These are phyloP conservation scores for Conticribra guillardii DNA, from an alignment of 108 stramenopile genomes.

Conservation along the genomic window DNA sequence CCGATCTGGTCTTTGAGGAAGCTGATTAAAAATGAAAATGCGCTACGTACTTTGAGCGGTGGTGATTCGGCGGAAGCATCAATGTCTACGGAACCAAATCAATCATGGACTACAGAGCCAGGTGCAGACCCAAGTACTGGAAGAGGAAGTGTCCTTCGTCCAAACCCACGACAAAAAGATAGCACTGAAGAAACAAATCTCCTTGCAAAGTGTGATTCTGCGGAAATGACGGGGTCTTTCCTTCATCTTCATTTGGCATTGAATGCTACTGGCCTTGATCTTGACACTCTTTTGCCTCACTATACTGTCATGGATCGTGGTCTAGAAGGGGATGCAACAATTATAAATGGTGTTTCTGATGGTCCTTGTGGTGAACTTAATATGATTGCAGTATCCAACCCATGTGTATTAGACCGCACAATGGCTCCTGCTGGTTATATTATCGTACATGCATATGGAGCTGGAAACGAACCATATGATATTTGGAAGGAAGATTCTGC, in stretches of 20 bases:
- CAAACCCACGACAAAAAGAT: constrained; percentile 17
- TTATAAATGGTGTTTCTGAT: constrained; percentile 50
- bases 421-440: constrained; percentile 90
- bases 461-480: constrained; percentile 91
- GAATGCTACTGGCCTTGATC: constrained; percentile 74
- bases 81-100: constrained; percentile 4
- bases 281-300: constrained; percentile 77
- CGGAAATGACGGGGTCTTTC: constrained; percentile 89
- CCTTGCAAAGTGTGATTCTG: constrained; percentile 58
- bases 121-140: constrained; percentile 39
- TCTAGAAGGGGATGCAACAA: constrained; percentile 52
- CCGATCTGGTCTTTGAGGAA: constrained; percentile 74
- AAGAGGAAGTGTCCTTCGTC: constrained; percentile 35
- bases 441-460: constrained; percentile 90
- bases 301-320: constrained; percentile 93
- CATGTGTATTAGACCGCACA: constrained; percentile 78
- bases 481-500: constrained; percentile 61
- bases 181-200: constrained; percentile 27
- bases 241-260: constrained; percentile 92
- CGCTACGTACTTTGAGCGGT: constrained; percentile 47
- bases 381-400: constrained; percentile 93
- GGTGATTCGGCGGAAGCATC: constrained; percentile 1
- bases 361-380: constrained; percentile 88
- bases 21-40: constrained; percentile 63
- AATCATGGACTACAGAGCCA: constrained; percentile 33